Conservation (phyloP, 768 basidiomycete genomes). For the Phlegmacium glaucopus region DNA sequence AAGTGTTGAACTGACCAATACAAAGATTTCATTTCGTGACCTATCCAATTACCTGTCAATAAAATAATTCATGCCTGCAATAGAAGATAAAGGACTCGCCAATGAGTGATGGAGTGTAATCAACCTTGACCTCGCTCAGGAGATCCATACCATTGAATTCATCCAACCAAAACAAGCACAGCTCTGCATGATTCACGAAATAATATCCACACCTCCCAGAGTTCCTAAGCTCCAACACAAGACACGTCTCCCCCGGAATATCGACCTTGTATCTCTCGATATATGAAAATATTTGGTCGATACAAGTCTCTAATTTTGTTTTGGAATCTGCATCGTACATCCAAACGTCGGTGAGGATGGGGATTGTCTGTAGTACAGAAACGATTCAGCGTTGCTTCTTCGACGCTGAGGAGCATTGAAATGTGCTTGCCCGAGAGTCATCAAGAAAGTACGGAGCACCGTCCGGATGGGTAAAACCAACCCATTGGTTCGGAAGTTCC, state of each 20-base stretch:
- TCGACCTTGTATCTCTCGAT: slow-evolving; percentile 11
- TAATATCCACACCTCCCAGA: slow-evolving; percentile 38
- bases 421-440: slow-evolving; percentile 9
- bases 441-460: slow-evolving; percentile 23
- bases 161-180: slow-evolving; percentile 53
- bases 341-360: slow-evolving; percentile 24
- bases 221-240: slow-evolving; percentile 16
- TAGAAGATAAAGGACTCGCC: slow-evolving; percentile 25
- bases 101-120: slow-evolving; percentile 28
- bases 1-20: slow-evolving; percentile 9
- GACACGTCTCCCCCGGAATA: slow-evolving; percentile 10
- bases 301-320: slow-evolving; percentile 11
- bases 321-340: slow-evolving; percentile 14
- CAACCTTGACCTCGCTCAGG: slow-evolving; percentile 28
- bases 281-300: slow-evolving; percentile 12
- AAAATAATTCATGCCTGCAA: neutral
- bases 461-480: slow-evolving; percentile 22
- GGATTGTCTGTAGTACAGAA: slow-evolving; percentile 7
- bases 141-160: slow-evolving; percentile 32
- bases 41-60: slow-evolving; percentile 9
- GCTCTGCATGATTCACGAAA: slow-evolving; percentile 41
- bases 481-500: slow-evolving; percentile 6
- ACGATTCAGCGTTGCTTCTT: neutral
- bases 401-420: neutral
- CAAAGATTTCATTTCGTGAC: slow-evolving; percentile 18